Percentiles rank a stretch among this genome's conserved stretches.
These are phyloP conservation scores for Metschnikowia anglica DNA, from an alignment of 805 yeast species.

Conservation along the genomic window DNA sequence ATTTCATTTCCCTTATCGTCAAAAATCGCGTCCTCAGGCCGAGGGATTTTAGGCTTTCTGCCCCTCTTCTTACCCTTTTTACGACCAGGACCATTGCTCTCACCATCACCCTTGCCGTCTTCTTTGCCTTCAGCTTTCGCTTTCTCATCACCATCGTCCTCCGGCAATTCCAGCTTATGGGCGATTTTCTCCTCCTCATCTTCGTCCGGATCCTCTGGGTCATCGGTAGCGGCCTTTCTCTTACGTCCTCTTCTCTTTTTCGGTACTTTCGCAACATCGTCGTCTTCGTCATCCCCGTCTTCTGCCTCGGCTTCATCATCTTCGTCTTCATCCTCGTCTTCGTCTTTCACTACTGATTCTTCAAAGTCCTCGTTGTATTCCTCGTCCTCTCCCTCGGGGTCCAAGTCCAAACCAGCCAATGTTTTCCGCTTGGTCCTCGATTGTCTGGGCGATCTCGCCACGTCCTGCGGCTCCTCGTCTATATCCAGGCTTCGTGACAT, in stretches of 20 bases:
- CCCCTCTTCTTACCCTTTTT: slow-evolving; percentile 34
- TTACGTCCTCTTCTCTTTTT: slow-evolving; percentile 16
- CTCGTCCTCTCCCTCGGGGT: slow-evolving; percentile 22
- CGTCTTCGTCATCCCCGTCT: slow-evolving; percentile 17
- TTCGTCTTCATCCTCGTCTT: slow-evolving; percentile 17
- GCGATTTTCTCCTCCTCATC: slow-evolving; percentile 4
- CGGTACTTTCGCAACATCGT: slow-evolving; percentile 9
- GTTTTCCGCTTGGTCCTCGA: slow-evolving; percentile 15
- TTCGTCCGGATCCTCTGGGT: slow-evolving; percentile 17
- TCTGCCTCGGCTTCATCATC: slow-evolving; percentile 22
- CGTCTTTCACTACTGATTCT: slow-evolving; percentile 20
- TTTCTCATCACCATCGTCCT: slow-evolving; percentile 7
- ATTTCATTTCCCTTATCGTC: slow-evolving; percentile 72
- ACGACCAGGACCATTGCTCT: slow-evolving; percentile 24
- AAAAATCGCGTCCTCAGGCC: slow-evolving; percentile 42
- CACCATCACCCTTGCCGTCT: slow-evolving; percentile 7
- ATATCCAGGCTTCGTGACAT: slow-evolving; percentile 10
- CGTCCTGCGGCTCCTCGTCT: slow-evolving; percentile 6
- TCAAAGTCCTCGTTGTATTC: slow-evolving; percentile 21
- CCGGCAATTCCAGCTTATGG: neutral
- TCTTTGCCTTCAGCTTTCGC: slow-evolving; percentile 6
- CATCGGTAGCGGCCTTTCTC: slow-evolving; percentile 19
- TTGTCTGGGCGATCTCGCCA: slow-evolving; percentile 18
- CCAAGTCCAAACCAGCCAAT: slow-evolving; percentile 23
- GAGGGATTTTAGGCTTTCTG: slow-evolving; percentile 39